Percentiles rank a stretch among this genome's conserved stretches.
Conservation (phyloP, 192 early-diverging fungal genomes). For the Gaertneriomyces semiglobifer region DNA sequence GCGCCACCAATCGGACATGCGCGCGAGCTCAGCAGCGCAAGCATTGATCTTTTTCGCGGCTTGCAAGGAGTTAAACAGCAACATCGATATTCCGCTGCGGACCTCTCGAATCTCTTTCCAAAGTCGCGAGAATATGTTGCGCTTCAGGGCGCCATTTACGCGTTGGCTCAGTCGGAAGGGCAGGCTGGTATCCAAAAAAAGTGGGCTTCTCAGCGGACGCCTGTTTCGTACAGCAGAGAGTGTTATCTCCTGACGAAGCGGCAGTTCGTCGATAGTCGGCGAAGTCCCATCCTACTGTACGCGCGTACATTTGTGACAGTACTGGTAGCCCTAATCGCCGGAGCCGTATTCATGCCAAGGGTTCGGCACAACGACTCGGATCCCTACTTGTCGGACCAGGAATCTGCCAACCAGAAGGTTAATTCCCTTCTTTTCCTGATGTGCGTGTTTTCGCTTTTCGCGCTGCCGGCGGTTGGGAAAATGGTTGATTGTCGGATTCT, state of each 20-base stretch:
- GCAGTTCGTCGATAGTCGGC: neutral
- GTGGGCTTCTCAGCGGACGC: neutral
- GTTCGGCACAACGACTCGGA: no score
- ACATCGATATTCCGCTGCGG: no score
- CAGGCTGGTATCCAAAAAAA: neutral
- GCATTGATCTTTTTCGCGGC: no score
- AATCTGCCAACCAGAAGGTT: conserved; percentile 3
- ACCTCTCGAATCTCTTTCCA: no score
- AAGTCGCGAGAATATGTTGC: neutral
- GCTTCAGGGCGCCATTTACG: neutral
- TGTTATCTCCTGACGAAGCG: neutral
- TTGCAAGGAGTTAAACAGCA: no score
- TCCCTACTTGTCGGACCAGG: neutral
- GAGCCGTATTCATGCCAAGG: neutral
- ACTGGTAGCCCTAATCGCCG: conserved; percentile 9
- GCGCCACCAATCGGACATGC: neutral
- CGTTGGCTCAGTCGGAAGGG: neutral
- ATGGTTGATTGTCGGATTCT: neutral
- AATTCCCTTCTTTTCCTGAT: neutral
- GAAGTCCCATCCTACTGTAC: neutral
- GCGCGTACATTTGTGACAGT: neutral
- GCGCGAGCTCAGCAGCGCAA: no score
- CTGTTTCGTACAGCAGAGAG: neutral
- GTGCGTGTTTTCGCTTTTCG: neutral
- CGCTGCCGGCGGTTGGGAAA: neutral